A percentile compares a stretch with the other conserved stretches of the same genome.
phyloP scores from a whole-genome alignment of 805 yeast genomes.

The Saccharomyces eubayanus region DNA sequence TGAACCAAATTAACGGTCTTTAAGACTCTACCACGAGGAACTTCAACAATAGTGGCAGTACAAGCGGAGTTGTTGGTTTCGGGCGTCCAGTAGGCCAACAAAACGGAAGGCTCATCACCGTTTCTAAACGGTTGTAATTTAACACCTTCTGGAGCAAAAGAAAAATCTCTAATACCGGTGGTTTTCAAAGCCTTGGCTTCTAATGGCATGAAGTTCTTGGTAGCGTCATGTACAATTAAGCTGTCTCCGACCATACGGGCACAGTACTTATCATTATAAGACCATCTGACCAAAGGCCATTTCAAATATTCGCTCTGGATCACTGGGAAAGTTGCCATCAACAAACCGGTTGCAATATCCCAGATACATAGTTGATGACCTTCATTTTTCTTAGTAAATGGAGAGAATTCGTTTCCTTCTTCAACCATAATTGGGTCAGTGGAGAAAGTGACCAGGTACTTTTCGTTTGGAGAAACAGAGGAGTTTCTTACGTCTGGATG shows the following conservation, averaged over 20 bases:
- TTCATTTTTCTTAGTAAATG: conserved; percentile 78
- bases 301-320: conserved; percentile 62
- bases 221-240: conserved; percentile 79
- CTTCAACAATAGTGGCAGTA: conserved; percentile 81
- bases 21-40: conserved; percentile 72
- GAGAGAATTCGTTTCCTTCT: conserved; percentile 56
- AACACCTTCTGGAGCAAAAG: conserved; percentile 88
- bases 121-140: conserved; percentile 49
- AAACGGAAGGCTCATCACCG: conserved; percentile 48
- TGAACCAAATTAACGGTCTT: conserved; percentile 93
- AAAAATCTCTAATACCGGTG: conserved; percentile 81
- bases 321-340: conserved; percentile 84
- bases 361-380: conserved; percentile 93
- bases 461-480: conserved; percentile 89
- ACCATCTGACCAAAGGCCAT: conserved; percentile 98
- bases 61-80: conserved; percentile 89
- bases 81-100: conserved; percentile 94
- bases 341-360: conserved; percentile 78
- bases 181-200: conserved; percentile 81
- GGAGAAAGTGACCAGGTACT: conserved; percentile 81
- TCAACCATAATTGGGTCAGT: conserved; percentile 70
- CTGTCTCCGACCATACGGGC: conserved; percentile 94
- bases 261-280: conserved; percentile 82
- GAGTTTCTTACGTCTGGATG: conserved; percentile 86
- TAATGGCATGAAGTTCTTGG: conserved; percentile 62